phyloP scores from a whole-genome alignment of 2,329 filamentous ascomycete species.

The Cladosporium oxysporum region DNA sequence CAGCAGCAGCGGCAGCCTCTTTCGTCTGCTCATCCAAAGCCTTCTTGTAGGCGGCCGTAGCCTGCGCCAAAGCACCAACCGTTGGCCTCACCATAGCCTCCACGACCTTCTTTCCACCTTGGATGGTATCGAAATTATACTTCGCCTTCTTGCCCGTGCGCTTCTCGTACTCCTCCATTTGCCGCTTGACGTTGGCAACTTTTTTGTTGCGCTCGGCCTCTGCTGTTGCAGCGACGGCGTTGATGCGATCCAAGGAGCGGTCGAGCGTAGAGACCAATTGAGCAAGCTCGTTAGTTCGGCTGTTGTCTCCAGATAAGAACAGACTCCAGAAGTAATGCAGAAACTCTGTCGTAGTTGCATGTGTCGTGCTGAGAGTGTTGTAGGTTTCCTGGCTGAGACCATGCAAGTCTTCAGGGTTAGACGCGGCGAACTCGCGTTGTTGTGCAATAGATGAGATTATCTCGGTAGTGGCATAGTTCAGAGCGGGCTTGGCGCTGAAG shows the following conservation, averaged over 20 bases:
- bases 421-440: constrained; percentile 23
- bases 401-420: constrained; percentile 29
- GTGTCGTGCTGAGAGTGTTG: constrained; percentile 70
- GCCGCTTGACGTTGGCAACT: constrained; percentile 66
- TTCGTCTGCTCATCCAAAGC: constrained; percentile 50
- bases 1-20: constrained; percentile 14
- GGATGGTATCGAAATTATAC: constrained; percentile 63
- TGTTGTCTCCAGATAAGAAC: constrained; percentile 81
- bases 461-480: constrained; percentile 53
- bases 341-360: constrained; percentile 93
- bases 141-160: constrained; percentile 72
- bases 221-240: constrained; percentile 76
- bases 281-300: constrained; percentile 73
- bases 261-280: constrained; percentile 80
- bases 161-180: constrained; percentile 70
- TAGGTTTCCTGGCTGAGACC: constrained; percentile 52
- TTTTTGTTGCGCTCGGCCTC: constrained; percentile 70
- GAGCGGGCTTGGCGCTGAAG: constrained; percentile 26
- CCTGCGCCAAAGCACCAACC: constrained; percentile 68
- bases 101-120: constrained; percentile 75
- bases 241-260: constrained; percentile 75
- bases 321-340: constrained; percentile 96
- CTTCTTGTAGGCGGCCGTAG: constrained; percentile 69
- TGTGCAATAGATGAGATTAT: constrained; percentile 37
- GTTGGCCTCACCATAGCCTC: constrained; percentile 75